Conservation (phyloP, 2,329 filamentous ascomycete genomes). For the Akanthomyces uredinophilus region DNA sequence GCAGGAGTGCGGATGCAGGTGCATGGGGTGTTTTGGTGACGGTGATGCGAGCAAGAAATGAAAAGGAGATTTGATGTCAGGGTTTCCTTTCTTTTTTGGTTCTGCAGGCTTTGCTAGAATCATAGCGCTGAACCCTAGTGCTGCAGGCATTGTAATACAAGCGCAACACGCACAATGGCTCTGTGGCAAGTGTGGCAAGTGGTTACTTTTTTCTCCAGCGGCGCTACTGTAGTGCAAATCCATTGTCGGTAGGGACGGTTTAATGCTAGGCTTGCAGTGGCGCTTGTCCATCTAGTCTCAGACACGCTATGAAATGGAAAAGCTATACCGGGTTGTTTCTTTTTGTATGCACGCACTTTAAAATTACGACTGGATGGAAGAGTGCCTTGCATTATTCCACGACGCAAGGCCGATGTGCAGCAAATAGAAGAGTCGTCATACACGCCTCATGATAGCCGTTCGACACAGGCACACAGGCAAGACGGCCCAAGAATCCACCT, state of each 20-base stretch:
- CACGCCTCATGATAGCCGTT: background rate
- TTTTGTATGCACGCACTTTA: conserved; percentile 7
- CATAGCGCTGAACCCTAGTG: conserved; percentile 11
- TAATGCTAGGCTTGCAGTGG: background rate
- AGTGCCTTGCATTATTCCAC: background rate
- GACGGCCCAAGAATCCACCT: background rate
- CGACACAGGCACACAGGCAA: background rate
- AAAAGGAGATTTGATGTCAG: conserved; percentile 7
- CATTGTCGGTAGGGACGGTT: background rate
- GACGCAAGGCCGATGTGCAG: background rate
- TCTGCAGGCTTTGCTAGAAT: background rate
- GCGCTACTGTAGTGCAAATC: background rate
- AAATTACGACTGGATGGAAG: conserved; percentile 1
- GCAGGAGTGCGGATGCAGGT: conserved; percentile 1
- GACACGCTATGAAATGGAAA: background rate
- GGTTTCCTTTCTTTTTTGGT: conserved; percentile 4
- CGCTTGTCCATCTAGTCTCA: background rate
- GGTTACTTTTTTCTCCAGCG: background rate
- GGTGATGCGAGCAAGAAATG: background rate
- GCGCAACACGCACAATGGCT: background rate
- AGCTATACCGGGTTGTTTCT: background rate
- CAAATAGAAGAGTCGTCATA: background rate
- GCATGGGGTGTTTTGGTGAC: background rate
- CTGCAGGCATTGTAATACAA: background rate
- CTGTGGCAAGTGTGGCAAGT: no score